phyloP scores from a whole-genome alignment of 2,329 filamentous ascomycete species.

The Exophiala viscosa region DNA sequence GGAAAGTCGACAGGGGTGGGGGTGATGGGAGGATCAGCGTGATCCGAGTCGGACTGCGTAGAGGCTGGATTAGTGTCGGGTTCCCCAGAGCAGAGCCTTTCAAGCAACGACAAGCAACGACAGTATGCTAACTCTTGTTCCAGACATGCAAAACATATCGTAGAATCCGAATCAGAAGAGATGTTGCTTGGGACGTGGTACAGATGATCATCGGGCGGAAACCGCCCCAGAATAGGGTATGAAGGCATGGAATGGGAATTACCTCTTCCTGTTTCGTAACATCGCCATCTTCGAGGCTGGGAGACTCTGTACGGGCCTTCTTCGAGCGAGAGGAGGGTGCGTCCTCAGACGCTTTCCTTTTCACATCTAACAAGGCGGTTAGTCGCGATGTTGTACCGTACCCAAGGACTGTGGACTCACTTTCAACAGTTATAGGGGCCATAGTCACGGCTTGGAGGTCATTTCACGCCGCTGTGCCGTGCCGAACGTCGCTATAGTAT shows the following conservation, averaged over 20 bases:
- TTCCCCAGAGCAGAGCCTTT: background rate
- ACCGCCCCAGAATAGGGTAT: conserved; percentile 1
- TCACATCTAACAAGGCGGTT: conserved; percentile 27
- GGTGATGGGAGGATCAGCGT: conserved; percentile 47
- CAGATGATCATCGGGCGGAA: conserved; percentile 10
- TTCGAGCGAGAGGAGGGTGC: conserved; percentile 44
- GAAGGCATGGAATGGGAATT: conserved; percentile 1
- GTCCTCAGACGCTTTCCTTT: conserved; percentile 52
- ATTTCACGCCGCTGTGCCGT: no score
- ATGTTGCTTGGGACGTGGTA: conserved; percentile 12
- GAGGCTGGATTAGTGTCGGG: conserved; percentile 4
- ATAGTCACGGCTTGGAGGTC: conserved; percentile 1
- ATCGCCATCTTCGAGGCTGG: conserved; percentile 33
- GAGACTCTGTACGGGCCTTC: conserved; percentile 48
- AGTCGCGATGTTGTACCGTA: background rate
- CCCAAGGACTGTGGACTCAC: conserved; percentile 8
- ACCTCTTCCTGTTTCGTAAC: conserved; percentile 22
- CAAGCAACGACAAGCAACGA: background rate
- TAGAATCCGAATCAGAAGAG: conserved; percentile 9
- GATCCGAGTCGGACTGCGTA: conserved; percentile 36
- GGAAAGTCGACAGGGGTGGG: conserved; percentile 76
- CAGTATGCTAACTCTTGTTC: background rate
- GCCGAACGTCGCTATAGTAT: no score
- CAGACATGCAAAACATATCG: conserved; percentile 1
- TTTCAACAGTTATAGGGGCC: conserved; percentile 19